Evolutionary conservation across 1,284 basidiomycete species (phyloP).

Genomic region (Trametes versicolor): DNA sequence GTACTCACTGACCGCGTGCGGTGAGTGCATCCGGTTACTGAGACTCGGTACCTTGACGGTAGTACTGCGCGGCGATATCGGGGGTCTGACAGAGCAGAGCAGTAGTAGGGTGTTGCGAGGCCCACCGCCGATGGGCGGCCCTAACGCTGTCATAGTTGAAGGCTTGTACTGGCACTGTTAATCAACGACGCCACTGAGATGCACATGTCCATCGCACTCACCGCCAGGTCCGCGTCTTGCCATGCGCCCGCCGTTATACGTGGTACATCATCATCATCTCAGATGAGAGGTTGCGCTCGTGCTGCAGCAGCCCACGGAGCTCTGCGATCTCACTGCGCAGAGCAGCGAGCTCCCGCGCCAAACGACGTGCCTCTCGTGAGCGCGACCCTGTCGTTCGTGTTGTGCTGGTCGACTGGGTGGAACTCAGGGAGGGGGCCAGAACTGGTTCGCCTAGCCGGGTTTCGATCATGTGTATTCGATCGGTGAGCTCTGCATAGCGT

Average conservation of each 20-base stretch:
- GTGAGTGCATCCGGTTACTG: too few relatives aligned
- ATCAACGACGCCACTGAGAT: neutral
- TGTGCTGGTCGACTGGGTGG: neutral
- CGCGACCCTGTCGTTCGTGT: constrained; percentile 4
- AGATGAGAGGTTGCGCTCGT: constrained; percentile 11
- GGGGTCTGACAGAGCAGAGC: too few relatives aligned
- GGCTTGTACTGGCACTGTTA: too few relatives aligned
- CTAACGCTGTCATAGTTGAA: too few relatives aligned
- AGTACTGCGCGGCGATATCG: too few relatives aligned
- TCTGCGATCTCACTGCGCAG: constrained; percentile 20
- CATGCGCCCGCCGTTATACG: neutral
- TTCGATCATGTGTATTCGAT: neutral
- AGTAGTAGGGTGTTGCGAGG: too few relatives aligned
- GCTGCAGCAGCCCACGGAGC: constrained; percentile 20
- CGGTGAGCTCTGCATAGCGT: neutral
- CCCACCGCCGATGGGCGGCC: too few relatives aligned
- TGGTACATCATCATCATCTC: constrained; percentile 2
- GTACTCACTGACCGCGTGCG: too few relatives aligned
- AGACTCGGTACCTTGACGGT: too few relatives aligned
- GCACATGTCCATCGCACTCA: neutral
- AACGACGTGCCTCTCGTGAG: neutral
- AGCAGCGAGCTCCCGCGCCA: constrained; percentile 12
- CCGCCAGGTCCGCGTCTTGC: neutral
- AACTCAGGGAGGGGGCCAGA: neutral
- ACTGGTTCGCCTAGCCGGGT: neutral